phyloP scores from a whole-genome alignment of 768 basidiomycete genomes.

The Collybiopsis confluens region DNA sequence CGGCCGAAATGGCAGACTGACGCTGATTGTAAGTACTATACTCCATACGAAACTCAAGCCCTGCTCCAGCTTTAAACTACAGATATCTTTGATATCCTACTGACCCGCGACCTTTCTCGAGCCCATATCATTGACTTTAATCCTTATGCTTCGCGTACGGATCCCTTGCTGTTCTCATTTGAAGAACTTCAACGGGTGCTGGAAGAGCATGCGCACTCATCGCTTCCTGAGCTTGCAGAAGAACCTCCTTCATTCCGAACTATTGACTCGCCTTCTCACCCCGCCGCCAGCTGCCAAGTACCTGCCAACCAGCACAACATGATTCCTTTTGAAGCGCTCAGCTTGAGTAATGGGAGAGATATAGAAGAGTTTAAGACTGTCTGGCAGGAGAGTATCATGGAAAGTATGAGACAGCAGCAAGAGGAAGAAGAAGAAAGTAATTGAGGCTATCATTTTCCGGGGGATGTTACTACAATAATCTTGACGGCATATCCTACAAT shows the following conservation, averaged over 20 bases:
- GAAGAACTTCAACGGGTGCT: conserved; percentile 56
- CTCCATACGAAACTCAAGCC: too few species aligned
- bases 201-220: not conserved
- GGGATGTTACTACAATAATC: not conserved
- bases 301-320: conserved; percentile 85
- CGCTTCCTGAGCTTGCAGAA: too few species aligned
- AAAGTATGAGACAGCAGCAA: conserved; percentile 12
- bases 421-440: not conserved
- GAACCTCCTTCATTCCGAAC: too few species aligned
- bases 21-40: conserved; percentile 68
- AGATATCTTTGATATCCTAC: conserved; percentile 86
- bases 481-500: too few species aligned
- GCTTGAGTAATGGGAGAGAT: conserved; percentile 66
- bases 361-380: conserved; percentile 69
- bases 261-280: conserved; percentile 74
- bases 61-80: too few species aligned
- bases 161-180: conserved; percentile 82
- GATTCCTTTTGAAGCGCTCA: conserved; percentile 87
- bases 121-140: conserved; percentile 91
- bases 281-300: conserved; percentile 58
- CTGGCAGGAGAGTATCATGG: conserved; percentile 54
- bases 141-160: conserved; percentile 83
- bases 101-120: conserved; percentile 73
- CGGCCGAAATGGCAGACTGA: conserved; percentile 51
- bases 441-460: not conserved